These are phyloP conservation scores for Larix kaempferi DNA, from an alignment of 75 land plant species.

Conservation along the genomic window DNA sequence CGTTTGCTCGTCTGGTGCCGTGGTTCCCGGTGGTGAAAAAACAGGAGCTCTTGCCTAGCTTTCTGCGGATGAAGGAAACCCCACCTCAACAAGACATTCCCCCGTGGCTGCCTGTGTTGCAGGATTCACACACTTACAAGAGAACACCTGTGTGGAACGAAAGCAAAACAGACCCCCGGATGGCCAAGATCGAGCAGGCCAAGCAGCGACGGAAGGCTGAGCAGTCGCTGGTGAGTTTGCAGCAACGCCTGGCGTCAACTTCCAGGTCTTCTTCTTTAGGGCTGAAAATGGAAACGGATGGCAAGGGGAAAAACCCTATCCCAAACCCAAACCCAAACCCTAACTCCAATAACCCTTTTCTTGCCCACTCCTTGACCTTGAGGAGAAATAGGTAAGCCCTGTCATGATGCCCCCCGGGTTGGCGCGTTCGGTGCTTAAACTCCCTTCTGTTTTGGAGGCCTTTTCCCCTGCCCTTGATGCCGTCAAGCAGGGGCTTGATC, in stretches of 20 bases:
- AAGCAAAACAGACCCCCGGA: slow-evolving; percentile 28
- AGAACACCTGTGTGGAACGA: slow-evolving; percentile 53
- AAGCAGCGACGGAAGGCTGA: slow-evolving; percentile 76
- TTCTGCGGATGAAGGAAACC: slow-evolving; percentile 46
- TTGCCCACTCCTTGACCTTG: slow-evolving; percentile 56
- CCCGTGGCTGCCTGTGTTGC: slow-evolving; percentile 77
- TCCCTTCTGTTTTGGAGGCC: slow-evolving; percentile 68
- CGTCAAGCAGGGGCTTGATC: slow-evolving; percentile 27
- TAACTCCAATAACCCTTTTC: slow-evolving; percentile 55
- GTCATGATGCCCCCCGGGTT: slow-evolving; percentile 7
- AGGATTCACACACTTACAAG: slow-evolving; percentile 65
- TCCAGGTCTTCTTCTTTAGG: slow-evolving; percentile 8
- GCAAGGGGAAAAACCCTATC: neutral
- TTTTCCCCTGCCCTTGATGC: slow-evolving; percentile 81
- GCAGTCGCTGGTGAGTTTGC: slow-evolving; percentile 43
- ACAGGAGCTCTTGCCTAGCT: slow-evolving; percentile 38
- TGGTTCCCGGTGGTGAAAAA: slow-evolving; percentile 59
- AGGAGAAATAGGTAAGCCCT: slow-evolving; percentile 51
- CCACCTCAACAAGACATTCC: slow-evolving; percentile 69
- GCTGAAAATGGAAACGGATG: neutral
- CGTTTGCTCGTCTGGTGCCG: slow-evolving; percentile 63
- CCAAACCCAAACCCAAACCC: slow-evolving; percentile 7
- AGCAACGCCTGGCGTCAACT: slow-evolving; percentile 37
- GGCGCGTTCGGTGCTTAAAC: neutral
- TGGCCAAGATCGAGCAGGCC: slow-evolving; percentile 49